Conservation (phyloP, 2,329 filamentous ascomycete species). For the Fusarium sp. region DNA sequence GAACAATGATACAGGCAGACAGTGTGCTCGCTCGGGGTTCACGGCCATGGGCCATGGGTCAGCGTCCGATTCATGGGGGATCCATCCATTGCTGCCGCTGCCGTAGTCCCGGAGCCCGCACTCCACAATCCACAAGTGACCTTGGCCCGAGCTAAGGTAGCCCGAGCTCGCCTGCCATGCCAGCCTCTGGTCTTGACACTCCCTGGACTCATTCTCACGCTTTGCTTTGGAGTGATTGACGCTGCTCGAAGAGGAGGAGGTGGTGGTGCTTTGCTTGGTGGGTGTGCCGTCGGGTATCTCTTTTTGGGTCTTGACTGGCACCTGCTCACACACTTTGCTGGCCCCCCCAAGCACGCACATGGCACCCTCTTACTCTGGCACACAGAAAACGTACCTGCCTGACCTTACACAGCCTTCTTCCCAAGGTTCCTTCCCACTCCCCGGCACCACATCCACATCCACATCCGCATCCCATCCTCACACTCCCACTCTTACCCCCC, state of each 20-base stretch:
- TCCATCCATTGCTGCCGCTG: constrained; percentile 36
- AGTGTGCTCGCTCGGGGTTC: constrained; percentile 39
- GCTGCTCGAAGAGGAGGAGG: not conserved
- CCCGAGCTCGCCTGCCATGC: constrained; percentile 26
- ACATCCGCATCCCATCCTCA: constrained; percentile 14
- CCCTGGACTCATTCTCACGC: constrained; percentile 35
- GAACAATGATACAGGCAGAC: constrained; percentile 27
- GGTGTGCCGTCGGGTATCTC: constrained; percentile 26
- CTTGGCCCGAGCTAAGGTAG: constrained; percentile 13
- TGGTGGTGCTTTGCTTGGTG: constrained; percentile 32
- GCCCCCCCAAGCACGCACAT: constrained; percentile 16
- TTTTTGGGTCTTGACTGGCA: constrained; percentile 24
- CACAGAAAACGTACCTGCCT: constrained; percentile 30
- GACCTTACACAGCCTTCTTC: constrained; percentile 39
- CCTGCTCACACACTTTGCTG: constrained; percentile 3
- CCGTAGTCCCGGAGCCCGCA: constrained; percentile 41
- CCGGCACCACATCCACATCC: constrained; percentile 23
- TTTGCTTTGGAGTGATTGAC: constrained; percentile 23
- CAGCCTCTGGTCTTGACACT: constrained; percentile 20
- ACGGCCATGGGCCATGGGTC: constrained; percentile 25
- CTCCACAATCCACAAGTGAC: constrained; percentile 38
- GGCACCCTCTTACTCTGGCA: constrained; percentile 23
- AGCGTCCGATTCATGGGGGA: constrained; percentile 39
- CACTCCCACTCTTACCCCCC: constrained; percentile 36
- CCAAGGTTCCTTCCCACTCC: constrained; percentile 34